A percentile compares a stretch with the other conserved stretches of the same genome.
phyloP scores from a whole-genome alignment of 805 yeast genomes.

The Nakazawaea populi region DNA sequence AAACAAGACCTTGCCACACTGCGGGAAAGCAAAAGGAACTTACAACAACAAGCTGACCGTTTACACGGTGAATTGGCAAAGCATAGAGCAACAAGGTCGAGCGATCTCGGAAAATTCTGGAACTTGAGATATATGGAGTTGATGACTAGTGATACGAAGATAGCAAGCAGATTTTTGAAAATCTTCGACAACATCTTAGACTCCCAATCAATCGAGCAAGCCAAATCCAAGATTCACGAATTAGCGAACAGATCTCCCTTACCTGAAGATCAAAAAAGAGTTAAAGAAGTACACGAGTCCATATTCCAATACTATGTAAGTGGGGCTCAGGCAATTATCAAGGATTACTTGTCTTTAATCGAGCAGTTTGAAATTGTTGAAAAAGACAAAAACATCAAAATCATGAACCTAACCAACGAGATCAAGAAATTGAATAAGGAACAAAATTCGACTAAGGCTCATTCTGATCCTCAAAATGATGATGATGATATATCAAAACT shows the following conservation, averaged over 20 bases:
- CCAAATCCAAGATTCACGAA: conserved; percentile 42
- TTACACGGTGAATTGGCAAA: conserved; percentile 32
- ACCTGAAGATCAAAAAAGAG: conserved; percentile 16
- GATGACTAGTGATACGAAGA: conserved; percentile 33
- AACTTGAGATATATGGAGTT: conserved; percentile 39
- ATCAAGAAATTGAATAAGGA: background rate
- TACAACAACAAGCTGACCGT: conserved; percentile 30
- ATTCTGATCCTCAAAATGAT: background rate
- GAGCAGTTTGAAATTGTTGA: conserved; percentile 2
- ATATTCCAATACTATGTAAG: conserved; percentile 44
- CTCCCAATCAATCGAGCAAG: conserved; percentile 52
- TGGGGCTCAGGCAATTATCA: conserved; percentile 53
- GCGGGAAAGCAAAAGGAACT: conserved; percentile 29
- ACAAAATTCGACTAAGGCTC: background rate
- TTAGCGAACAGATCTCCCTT: conserved; percentile 25
- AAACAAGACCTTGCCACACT: conserved; percentile 33
- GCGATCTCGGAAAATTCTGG: conserved; percentile 22
- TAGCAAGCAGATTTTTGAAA: conserved; percentile 43
- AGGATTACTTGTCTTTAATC: conserved; percentile 39
- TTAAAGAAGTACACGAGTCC: conserved; percentile 27
- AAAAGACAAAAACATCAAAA: background rate
- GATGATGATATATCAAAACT: conserved; percentile 28
- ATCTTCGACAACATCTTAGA: conserved; percentile 53
- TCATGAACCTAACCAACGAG: conserved; percentile 1
- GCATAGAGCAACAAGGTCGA: conserved; percentile 6